Base-by-base conservation (phyloP, 148 eudicot species). In the Hydrangea macrophylla region DNA sequence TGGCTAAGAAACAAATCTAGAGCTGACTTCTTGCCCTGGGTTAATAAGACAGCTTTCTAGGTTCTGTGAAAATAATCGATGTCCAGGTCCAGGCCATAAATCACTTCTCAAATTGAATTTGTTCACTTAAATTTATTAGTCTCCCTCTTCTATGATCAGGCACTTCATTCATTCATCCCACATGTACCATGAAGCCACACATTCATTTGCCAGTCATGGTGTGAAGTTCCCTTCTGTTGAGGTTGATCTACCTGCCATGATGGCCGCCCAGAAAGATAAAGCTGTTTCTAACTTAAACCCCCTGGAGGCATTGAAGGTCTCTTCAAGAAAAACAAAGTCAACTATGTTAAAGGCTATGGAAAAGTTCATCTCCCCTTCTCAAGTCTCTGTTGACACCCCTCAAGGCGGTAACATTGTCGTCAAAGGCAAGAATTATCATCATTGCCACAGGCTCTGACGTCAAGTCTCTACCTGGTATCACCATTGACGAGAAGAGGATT, bases 391-490 rank as follows among this genome's bases (percentile, higher is more conserved):
- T 26, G 96, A 92, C 73, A 85, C 80, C 66, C 2, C 70, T 23
- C 94, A 92, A 25, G 98, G 94, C 0, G 88, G 79, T 28, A 92
- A 73, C 81, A 78, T 84, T 32, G 75, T 85, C 31, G 96, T 92
- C 40, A 92, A 90, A 70, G 98, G 96, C 1, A 92, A 92, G 72
- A 81, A 90, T n/a, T 27, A 84, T 92, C 28, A 90, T 92, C 23
- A 67, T 92, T 70, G 98, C 98, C 64, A 90, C 98, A 54, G 98
- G 98, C 31, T 92, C 98, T 37, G 98, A 93, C 78, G 90, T 93
- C 51, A 93, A 90, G 75, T 76, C 90, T 45, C 80, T 93, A 26
- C 92, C 96, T 9, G 96, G 96, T 39, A 75, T 90, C 59, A 81
- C 94, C 39, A 93, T 93, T 65, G 98, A 93, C 64, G 98, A 93